Base-by-base conservation (phyloP, 805 yeast species). In the Spathaspora gorwiae region DNA sequence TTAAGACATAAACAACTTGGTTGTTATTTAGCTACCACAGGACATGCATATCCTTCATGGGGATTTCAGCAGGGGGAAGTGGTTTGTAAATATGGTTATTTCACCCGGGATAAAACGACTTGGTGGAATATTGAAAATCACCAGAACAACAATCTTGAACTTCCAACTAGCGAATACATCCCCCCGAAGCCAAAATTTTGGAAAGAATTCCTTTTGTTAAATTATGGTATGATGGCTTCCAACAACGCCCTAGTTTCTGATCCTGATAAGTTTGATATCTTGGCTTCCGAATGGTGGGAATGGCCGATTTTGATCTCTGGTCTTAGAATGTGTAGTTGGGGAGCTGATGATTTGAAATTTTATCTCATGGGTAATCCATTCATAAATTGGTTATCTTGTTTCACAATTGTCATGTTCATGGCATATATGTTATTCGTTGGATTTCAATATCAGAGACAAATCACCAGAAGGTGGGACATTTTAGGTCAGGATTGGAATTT, bases 201-300 rank as follows among this genome's bases (percentile, higher is more conserved):
- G 73, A 83, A 84, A 48, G 94, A 87, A 64, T 87, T 87, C 51
- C 62, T 86, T 34, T 80, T 84, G 56, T 71, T 84, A 50, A 87
- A 87, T 59, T 80, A 84, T 59, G 94, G 92, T 1, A 87, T 87
- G 95, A 86, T 86, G 81, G 87, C 92, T 7, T 83, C 92, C 10
- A 87, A 87, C 61, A 87, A 84, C 56, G 95, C 92, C 0, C 72
- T 87, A 55, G 76, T 87, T 29, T 92, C 94, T 7, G 95, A 87
- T 59, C 68, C 72, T 2, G 94, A 87, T 55, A 86, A 85, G 55
- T 78, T 70, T 52, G 95, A 87, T 58, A 76, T 75, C 46, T 68
- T 87, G 47, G 82, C 90, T 1, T 83, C 92, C 12, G 64, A 73
- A 45, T 86, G 87, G 62, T 87, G 94, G 92, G 87, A 87, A 70